Evolutionary conservation across 2,329 filamentous ascomycete genomes (phyloP), one percentile per base, ranked within the genome.

Genomic region (Venturia aucupariae): DNA sequence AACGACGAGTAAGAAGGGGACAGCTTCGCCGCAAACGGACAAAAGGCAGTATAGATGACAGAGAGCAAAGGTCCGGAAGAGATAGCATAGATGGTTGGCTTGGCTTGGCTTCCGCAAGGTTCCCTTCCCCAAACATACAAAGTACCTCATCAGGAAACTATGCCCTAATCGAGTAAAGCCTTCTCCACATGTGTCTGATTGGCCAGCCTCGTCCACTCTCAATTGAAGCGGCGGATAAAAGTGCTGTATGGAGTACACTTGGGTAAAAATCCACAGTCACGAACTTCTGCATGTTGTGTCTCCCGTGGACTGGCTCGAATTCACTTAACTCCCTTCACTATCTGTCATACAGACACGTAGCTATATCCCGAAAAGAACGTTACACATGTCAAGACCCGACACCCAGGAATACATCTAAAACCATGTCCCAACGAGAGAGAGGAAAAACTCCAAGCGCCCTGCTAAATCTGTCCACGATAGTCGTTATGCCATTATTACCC

Each of bases 381-480:
- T 35, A 11, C 15, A 19, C 30, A n/a, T 57, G 30, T 57, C 46
- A 51, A 51, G 22, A 13, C 22, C 11, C 27, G 24, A 51, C 8
- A 51, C 22, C 27, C 22, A 51, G 27, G 4, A 51, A 11, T 11
- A 51, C 4, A 5, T 11, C 22, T n/a, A 27, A 48, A 48, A 1
- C 44, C 46, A 27, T 48, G 5, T 46, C 42, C 27, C 27, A 55
- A 35, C 8, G 51, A 55, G 15, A 55, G 51, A 57, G 0, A n/a
- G 35, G 35, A 1, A 35, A 10, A 32, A 57, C 51, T 32, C 59
- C 42, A 32, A 51, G 42, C 60, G 42, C 60, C 60, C 22, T 62
- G 60, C 60, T 62, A 62, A 62, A 30, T 35, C 59, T 61, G 27
- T 61, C 38, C 59, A 42, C 51, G 51, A 57, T 32, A 57, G 30